Evolutionary conservation across 108 stramenopile genomes (phyloP), one percentile per base, ranked within the genome.

Genomic region (Cyclostephanos invisitatus): DNA sequence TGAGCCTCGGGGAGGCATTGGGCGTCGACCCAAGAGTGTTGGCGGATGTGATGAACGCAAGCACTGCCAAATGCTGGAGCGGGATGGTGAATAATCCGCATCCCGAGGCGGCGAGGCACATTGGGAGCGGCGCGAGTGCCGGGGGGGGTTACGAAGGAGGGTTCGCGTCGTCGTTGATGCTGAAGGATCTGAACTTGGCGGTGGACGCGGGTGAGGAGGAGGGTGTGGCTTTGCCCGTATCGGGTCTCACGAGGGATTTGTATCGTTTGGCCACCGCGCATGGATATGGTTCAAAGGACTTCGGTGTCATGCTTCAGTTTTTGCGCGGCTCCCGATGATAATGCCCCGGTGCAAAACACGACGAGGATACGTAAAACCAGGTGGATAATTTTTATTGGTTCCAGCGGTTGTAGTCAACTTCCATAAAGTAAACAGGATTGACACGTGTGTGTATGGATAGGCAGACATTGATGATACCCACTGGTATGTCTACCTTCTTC

Each of bases 11-110:
- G 21, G 85, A 88, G 35, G 62, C 71, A 3, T 67, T 98, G 71
- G 96, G 96, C n/a, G 87, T 97, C 27, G 93, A 98, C 78, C 93
- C 96, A 1, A 71, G 63, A 36, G 81, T 90, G 0, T 70, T 98
- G 61, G 92, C 96, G 25, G 68, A 70, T 14, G 92, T 98, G 8
- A 85, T 98, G 83, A 98, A 98, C 85, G 85, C 88, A 6, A 91
- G 89, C 57, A 96, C 96, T 2, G 96, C 93, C 27, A 89, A 96
- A 29, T 97, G 96, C 73, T 98, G 98, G 98, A 84, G 86, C 59
- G 86, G 86, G 42, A 89, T 97, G 68, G 82, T 91, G 20, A 95
- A 97, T 84, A 98, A 98, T 86, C 98, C 98, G 18, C 88, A 83
- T 67, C 96, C 98, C 0, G 65, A 37, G 14, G 89, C 85, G 21